A percentile compares a stretch with the other conserved stretches of the same genome.
These are phyloP conservation scores for Geosiphon pyriformis DNA, from an alignment of 192 early-diverging fungal genomes.

Conservation along the genomic window DNA sequence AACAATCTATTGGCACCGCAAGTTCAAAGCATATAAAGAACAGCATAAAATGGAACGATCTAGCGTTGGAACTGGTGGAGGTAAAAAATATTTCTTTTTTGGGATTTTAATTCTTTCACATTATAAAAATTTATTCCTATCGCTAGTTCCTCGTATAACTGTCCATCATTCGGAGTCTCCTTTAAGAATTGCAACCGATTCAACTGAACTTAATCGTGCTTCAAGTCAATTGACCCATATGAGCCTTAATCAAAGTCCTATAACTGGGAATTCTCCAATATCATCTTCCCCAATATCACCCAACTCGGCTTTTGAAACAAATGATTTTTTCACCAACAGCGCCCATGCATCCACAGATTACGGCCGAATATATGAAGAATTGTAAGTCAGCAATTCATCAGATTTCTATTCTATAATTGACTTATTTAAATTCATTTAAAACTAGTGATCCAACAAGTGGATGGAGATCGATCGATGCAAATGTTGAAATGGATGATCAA, in stretches of 20 bases:
- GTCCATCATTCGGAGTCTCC: neutral
- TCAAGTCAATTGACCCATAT: neutral
- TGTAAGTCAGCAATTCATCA: neutral
- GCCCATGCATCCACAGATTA: slow-evolving; percentile 21
- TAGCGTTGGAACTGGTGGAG: neutral
- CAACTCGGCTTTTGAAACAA: neutral
- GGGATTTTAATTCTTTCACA: neutral
- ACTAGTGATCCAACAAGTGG: neutral
- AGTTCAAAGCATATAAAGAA: neutral
- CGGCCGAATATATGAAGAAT: neutral
- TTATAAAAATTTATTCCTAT: neutral
- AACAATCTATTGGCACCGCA: slow-evolving; percentile 18
- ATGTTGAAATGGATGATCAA: slow-evolving; percentile 27
- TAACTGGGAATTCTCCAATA: neutral
- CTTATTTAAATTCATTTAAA: neutral
- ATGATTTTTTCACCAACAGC: neutral
- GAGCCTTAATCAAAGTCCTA: neutral
- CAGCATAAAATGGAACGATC: neutral
- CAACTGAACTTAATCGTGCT: neutral
- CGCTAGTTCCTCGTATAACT: slow-evolving; percentile 16
- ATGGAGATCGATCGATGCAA: slow-evolving; percentile 12
- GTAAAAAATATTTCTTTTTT: neutral
- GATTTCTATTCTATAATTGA: neutral
- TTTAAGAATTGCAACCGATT: slow-evolving; percentile 9
- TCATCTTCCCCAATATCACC: slow-evolving; percentile 3